A percentile compares a stretch with the other conserved stretches of the same genome.
Evolutionary conservation across 441 rosid genomes (phyloP).

Genomic region (Cnidoscolus chayamansa): DNA sequence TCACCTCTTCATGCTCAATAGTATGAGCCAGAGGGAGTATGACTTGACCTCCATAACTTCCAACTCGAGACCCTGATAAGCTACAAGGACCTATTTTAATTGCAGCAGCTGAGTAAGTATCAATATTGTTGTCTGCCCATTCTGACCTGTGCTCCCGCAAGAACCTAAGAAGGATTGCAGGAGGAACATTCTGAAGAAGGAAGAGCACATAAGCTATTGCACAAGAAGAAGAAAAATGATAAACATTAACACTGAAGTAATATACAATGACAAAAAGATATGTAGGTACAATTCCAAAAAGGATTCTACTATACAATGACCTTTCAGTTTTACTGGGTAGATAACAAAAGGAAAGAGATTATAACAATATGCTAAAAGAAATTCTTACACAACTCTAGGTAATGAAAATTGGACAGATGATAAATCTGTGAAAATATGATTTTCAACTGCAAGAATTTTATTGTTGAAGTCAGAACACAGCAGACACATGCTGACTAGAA

Average conservation of each 20-base stretch:
- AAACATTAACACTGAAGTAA: background rate
- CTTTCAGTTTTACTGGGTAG: background rate
- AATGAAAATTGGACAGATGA: background rate
- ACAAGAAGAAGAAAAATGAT: background rate
- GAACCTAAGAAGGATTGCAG: slow-evolving; percentile 85
- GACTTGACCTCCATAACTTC: slow-evolving; percentile 82
- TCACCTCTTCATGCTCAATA: slow-evolving; percentile 92
- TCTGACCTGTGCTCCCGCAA: slow-evolving; percentile 96
- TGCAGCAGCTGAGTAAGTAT: slow-evolving; percentile 91
- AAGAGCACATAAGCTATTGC: slow-evolving; percentile 16
- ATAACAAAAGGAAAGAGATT: background rate
- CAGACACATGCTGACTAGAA: background rate
- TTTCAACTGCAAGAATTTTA: slow-evolving; percentile 2
- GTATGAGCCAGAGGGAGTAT: slow-evolving; percentile 96
- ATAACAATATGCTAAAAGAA: background rate
- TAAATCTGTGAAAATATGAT: background rate
- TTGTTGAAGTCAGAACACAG: background rate
- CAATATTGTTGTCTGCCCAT: slow-evolving; percentile 95
- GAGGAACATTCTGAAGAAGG: slow-evolving; percentile 78
- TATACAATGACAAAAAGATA: background rate
- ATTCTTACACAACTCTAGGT: background rate
- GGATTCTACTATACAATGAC: background rate
- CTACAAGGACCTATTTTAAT: slow-evolving; percentile 88
- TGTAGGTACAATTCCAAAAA: background rate
- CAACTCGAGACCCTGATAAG: slow-evolving; percentile 66